Evolutionary conservation across 1,284 basidiomycete species (phyloP), one percentile per base, ranked within the genome.

Genomic region (Ustilago tritici): DNA sequence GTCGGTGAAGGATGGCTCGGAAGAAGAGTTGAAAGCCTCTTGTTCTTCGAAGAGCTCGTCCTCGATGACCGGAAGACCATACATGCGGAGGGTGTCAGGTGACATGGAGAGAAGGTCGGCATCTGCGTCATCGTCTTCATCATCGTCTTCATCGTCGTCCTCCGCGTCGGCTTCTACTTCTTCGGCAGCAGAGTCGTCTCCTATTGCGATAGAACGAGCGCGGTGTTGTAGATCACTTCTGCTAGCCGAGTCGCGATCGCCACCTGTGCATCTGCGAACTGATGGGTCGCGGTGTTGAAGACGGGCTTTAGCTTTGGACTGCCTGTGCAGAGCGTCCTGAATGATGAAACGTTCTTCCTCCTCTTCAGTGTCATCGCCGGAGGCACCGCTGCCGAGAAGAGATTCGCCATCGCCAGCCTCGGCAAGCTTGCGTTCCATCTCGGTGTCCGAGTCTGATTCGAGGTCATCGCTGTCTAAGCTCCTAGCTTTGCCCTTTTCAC

Each of bases 1-100:
- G 65, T 85, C 84, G 49, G 83, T 83, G 55, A 85, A 85, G 15
- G 81, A 82, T 9, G 84, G 84, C 59, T 85, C 84, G 5, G 84
- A 84, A 3, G 81, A 82, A 14, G 82, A 82, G 23, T 78, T 74
- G 73, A 85, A 85, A 6, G 78, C 83, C 31, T 81, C 80, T 52
- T 84, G 83, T 52, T 80, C 73, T 54, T 82, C 80, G 53, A 85
- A 83, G 19, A 84, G 73, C 57, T 85, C 83, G 34, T 84, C 82
- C 28, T 77, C 77, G 52, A 81, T 67, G 43, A 64, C 72, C 32
- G 77, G 67, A 15, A 83, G 38, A 19, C 81, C 81, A 46, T 78
- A 75, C 69, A 79, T 75, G 58, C 77, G 75, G 23, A 81, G 67
- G 2, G 81, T 79, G 36, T 80, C 69, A 19, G 81, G 81, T 8